Percentiles rank a stretch among this genome's conserved stretches.
phyloP scores from a whole-genome alignment of 768 basidiomycete genomes.

The Cantharellus anzutake region DNA sequence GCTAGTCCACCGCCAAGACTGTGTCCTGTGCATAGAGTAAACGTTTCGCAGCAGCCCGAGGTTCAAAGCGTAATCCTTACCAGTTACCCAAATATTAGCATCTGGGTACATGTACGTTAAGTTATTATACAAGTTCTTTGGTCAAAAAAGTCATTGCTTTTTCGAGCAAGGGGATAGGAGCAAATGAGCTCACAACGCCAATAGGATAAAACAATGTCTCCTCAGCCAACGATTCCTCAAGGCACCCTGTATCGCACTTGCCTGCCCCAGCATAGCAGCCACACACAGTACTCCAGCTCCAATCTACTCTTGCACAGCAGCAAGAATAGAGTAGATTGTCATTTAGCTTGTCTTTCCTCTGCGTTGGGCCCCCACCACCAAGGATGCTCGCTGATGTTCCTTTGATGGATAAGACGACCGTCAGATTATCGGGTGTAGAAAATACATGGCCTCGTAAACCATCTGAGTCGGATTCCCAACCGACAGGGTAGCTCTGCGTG shows the following conservation, averaged over 20 bases:
- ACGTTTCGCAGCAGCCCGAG: not conserved
- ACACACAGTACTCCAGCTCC: slow-evolving; percentile 87
- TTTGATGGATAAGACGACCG: slow-evolving; percentile 76
- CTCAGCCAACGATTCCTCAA: slow-evolving; percentile 57
- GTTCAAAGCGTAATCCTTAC: slow-evolving; percentile 14
- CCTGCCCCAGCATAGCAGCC: slow-evolving; percentile 59
- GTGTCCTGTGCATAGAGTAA: slow-evolving; percentile 23
- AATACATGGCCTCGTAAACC: slow-evolving; percentile 87
- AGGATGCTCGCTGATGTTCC: slow-evolving; percentile 71
- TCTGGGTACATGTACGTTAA: slow-evolving; percentile 79
- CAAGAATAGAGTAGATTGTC: slow-evolving; percentile 91
- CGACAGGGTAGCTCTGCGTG: slow-evolving; percentile 47
- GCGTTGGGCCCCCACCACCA: slow-evolving; percentile 33
- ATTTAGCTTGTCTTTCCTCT: slow-evolving; percentile 79
- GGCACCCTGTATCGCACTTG: slow-evolving; percentile 63
- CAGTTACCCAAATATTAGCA: slow-evolving; percentile 76
- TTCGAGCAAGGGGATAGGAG: slow-evolving; percentile 2
- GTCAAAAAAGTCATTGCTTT: not conserved
- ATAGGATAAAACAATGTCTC: slow-evolving; percentile 80
- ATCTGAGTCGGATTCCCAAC: slow-evolving; percentile 81
- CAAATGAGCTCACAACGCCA: slow-evolving; percentile 41
- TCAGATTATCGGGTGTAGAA: slow-evolving; percentile 60
- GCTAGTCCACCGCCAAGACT: slow-evolving; percentile 78
- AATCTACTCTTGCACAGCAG: slow-evolving; percentile 89
- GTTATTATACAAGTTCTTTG: slow-evolving; percentile 82